phyloP scores from a whole-genome alignment of 495 filamentous ascomycete species.

The Aspergillus haitiensis region DNA sequence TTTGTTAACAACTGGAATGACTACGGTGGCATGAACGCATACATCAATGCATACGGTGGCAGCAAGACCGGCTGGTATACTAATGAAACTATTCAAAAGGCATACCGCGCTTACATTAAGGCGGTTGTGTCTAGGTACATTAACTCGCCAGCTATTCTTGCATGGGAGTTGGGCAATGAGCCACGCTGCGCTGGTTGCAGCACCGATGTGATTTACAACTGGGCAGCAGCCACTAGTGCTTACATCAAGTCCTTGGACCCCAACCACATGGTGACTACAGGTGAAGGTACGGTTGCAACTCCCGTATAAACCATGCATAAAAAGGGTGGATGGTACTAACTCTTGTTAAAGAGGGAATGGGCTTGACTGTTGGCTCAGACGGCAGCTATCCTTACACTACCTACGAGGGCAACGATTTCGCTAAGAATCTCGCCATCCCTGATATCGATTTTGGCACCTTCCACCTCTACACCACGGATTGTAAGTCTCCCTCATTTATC shows the following conservation, averaged over 20 bases:
- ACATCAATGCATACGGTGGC: conserved; percentile 62
- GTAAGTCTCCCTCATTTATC: neutral
- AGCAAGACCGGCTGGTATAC: conserved; percentile 56
- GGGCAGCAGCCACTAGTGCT: conserved; percentile 57
- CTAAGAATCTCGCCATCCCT: conserved; percentile 47
- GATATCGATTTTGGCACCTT: neutral
- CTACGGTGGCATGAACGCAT: conserved; percentile 47
- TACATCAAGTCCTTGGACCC: conserved; percentile 66
- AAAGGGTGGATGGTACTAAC: too few relatives aligned
- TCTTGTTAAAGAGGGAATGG: too few relatives aligned
- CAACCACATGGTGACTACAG: conserved; percentile 65
- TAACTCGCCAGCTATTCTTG: conserved; percentile 58
- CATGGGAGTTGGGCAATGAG: conserved; percentile 74
- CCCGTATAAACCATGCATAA: too few relatives aligned
- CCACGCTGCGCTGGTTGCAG: conserved; percentile 64
- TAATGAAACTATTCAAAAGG: conserved; percentile 51
- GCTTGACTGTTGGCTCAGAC: neutral
- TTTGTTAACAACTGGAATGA: conserved; percentile 49
- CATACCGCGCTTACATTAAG: conserved; percentile 63
- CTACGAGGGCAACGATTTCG: conserved; percentile 63
- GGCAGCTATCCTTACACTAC: conserved; percentile 56
- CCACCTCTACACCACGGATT: conserved; percentile 9
- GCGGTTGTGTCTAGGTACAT: conserved; percentile 62
- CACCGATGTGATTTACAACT: conserved; percentile 58
- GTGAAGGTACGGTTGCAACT: conserved; percentile 46